Evolutionary conservation across 352 stramenopile genomes (phyloP), one percentile per base, ranked within the genome.

Genomic region (Phytophthora rubi): DNA sequence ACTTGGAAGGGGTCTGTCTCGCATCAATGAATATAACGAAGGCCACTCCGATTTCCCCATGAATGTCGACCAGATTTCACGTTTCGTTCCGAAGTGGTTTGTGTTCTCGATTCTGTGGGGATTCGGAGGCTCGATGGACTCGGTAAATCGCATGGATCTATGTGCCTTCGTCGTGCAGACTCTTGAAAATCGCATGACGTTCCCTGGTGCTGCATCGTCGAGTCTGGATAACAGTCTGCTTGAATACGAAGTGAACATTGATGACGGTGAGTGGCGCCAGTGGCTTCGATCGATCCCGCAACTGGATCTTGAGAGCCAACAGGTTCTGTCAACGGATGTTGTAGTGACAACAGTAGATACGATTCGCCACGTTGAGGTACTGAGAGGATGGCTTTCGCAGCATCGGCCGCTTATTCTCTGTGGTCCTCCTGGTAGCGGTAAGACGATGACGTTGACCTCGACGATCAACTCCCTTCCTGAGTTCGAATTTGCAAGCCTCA

Each of bases 281-380:
- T 99, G 98, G 98, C 88, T 86, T 39, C 92, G 95, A 26, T 98
- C 89, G 39, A 98, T 99, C 15, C 98, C 98, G 18, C 83, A 97
- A 69, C 90, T 99, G 53, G 97, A 99, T 76, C 95, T 99, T 45
- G 98, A 99, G 73, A 98, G 96, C 63, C 96, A 99, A 60, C 90
- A 97, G 33, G 97, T 99, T 13, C 80, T 98, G 12, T 92, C 93
- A 26, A 99, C 97, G 16, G 97, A 99, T 77, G 89, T 99, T 45
- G 98, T 99, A n/a, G 97, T 99, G 49, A 99, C 97, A 13, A 99
- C 98, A 0, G 99, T 99, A 15, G 98, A 99, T 73, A 99, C 98
- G 10, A 88, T 99, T 35, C 92, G 98, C 35, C 98, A 99, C 77
- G 97, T 98, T 59, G 97, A 99, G 81, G 94, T 99, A 28, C 79